Evolutionary conservation across 805 yeast genomes (phyloP), one percentile per base, ranked within the genome.

Genomic region (Sungouiozyma ichnusensis): DNA sequence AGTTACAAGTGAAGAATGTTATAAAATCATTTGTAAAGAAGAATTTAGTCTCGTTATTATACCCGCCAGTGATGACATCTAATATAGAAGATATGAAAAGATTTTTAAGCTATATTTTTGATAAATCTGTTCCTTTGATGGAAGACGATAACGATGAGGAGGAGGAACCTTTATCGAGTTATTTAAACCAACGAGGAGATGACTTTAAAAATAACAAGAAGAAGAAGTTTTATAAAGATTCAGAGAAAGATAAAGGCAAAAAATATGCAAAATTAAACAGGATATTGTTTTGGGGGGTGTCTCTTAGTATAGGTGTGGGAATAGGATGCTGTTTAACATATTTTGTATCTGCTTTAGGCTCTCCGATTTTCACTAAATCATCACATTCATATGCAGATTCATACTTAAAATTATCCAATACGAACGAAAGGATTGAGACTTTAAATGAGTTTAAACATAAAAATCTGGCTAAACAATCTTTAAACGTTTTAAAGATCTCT

Each of bases 231-330:
- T 19, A 20, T 14, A 4, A 33, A 39, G 29, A 33, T 3, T 32
- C 41, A 11, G 18, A 17, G 15, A 14, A 16, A 7, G 37, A 35
- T 35, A 19, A 16, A 24, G 34, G 16, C 33, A 16, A 20, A 19
- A 14, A 35, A 15, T 24, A 27, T 20, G 31, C 27, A 20, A 19
- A 29, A 18, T 32, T 32, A 4, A 43, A 39, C 16, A 43, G 37
- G 37, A 41, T 45, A 48, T 19, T 44, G 16, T 27, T 52, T 11
- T 55, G 58, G 58, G 55, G 59, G 3, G 41, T 58, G 4, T 58
- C 64, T 6, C 36, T 58, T 7, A 50, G 61, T 1, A 47, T 57
- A 1, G 63, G 64, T 13, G 53, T 58, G 14, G 63, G 64, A 3
- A 46, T 57, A 8, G 62, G 63, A 2, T 58, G 52, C 39, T 58